A percentile compares a stretch with the other conserved stretches of the same genome.
phyloP scores from a whole-genome alignment of 129 eudicot genomes.

The Pseudognaphalium luteoalbum region DNA sequence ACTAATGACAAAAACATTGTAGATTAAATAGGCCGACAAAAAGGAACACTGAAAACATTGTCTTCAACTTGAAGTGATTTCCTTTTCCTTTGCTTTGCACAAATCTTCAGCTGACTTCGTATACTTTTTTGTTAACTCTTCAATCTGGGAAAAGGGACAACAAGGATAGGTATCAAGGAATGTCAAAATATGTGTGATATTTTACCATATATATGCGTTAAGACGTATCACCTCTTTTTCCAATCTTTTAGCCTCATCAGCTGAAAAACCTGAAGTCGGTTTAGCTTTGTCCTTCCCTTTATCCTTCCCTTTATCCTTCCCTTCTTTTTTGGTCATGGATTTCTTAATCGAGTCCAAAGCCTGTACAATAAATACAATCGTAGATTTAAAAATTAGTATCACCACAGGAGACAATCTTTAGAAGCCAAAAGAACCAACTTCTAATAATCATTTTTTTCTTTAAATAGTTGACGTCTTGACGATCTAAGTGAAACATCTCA shows the following conservation, averaged over 20 bases:
- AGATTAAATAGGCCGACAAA: not conserved
- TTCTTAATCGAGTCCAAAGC: constrained; percentile 86
- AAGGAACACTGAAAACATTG: not conserved
- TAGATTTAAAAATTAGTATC: not conserved
- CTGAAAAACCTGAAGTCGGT: constrained; percentile 51
- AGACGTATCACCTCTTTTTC: constrained; percentile 71
- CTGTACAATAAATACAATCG: constrained; percentile 33
- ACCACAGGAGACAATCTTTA: not conserved
- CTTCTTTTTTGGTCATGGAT: constrained; percentile 53
- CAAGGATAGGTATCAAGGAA: constrained; percentile 14
- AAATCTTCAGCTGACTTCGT: constrained; percentile 88
- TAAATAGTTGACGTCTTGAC: not conserved
- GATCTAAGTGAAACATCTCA: not conserved
- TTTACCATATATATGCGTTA: not conserved
- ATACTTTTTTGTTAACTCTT: constrained; percentile 86
- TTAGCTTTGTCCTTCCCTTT: constrained; percentile 62
- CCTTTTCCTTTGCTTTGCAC: constrained; percentile 97
- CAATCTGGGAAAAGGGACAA: constrained; percentile 50
- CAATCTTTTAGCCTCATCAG: constrained; percentile 83
- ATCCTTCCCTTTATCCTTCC: constrained; percentile 37
- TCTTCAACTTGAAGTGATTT: constrained; percentile 57
- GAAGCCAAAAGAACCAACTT: not conserved
- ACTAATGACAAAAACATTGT: not conserved
- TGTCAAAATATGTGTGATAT: not conserved
- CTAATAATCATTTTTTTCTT: not conserved